Evolutionary conservation across 371 early-diverging fungal species (phyloP).

Genomic region (Mortierella sp.): DNA sequence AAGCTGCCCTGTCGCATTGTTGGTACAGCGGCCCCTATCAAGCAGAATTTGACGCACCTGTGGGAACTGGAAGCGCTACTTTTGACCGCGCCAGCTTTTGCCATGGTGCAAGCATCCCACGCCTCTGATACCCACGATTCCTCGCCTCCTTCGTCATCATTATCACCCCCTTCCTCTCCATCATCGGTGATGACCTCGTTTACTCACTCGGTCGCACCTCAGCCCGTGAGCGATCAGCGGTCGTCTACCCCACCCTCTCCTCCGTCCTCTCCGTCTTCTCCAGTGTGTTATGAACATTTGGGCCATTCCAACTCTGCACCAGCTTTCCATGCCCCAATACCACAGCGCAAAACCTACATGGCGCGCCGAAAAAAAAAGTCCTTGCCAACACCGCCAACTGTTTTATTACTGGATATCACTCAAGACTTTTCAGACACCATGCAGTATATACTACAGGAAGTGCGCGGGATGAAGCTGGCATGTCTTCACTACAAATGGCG

Average conservation of each 20-base stretch:
- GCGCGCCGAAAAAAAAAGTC: slow-evolving; percentile 26
- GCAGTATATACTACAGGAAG: slow-evolving; percentile 23
- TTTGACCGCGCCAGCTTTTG: slow-evolving; percentile 29
- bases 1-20: slow-evolving; percentile 47
- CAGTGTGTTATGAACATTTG: background rate
- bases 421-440: slow-evolving; percentile 14
- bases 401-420: slow-evolving; percentile 25
- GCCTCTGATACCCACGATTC: background rate
- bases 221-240: too few relatives aligned
- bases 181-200: background rate
- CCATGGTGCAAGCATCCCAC: background rate
- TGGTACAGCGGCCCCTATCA: slow-evolving; percentile 7
- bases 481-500: slow-evolving; percentile 29
- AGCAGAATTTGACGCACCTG: slow-evolving; percentile 30
- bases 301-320: background rate
- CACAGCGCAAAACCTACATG: slow-evolving; percentile 17
- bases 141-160: slow-evolving; percentile 2
- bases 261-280: slow-evolving; percentile 1
- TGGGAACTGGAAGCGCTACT: slow-evolving; percentile 39
- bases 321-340: background rate
- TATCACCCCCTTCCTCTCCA: slow-evolving; percentile 6
- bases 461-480: slow-evolving; percentile 22
- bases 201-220: too few relatives aligned
- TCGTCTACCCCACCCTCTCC: slow-evolving; percentile 5
- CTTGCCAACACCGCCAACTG: slow-evolving; percentile 16